A percentile compares a stretch with the other conserved stretches of the same genome.
Evolutionary conservation across 768 basidiomycete species (phyloP).

Genomic region (Lentinula detonsa): DNA sequence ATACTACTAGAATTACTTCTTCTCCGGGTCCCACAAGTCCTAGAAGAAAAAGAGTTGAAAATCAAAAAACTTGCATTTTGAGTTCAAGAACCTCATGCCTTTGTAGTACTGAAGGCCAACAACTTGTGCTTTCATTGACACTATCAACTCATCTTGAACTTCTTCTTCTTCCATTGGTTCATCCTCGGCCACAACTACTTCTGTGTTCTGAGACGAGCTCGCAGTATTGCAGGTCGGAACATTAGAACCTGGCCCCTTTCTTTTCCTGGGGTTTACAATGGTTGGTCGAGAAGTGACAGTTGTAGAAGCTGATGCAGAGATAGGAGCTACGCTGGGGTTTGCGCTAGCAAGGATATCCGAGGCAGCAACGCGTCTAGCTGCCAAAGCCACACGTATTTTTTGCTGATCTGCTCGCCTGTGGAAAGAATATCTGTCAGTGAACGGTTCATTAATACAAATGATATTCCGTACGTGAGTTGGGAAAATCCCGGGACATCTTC

Average conservation of each 20-base stretch:
- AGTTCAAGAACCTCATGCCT: slow-evolving; percentile 28
- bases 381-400: slow-evolving; percentile 56
- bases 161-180: slow-evolving; percentile 39
- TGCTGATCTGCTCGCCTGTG: slow-evolving; percentile 43
- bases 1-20: slow-evolving; percentile 48
- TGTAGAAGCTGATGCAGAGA: background rate
- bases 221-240: background rate
- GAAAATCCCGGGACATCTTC: slow-evolving; percentile 44
- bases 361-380: slow-evolving; percentile 46
- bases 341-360: slow-evolving; percentile 50
- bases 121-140: slow-evolving; percentile 49
- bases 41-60: slow-evolving; percentile 16
- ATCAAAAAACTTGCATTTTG: background rate
- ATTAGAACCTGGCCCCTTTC: slow-evolving; percentile 22
- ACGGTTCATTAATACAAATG: background rate
- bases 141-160: slow-evolving; percentile 61
- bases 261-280: slow-evolving; percentile 32
- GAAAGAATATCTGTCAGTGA: background rate
- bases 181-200: slow-evolving; percentile 31
- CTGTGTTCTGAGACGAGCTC: slow-evolving; percentile 6
- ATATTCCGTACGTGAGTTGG: slow-evolving; percentile 39
- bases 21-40: slow-evolving; percentile 79
- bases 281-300: background rate
- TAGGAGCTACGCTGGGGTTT: background rate
- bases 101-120: slow-evolving; percentile 85